phyloP scores from a whole-genome alignment of 2,329 filamentous ascomycete species.

The Ophiocordyceps robertsii region DNA sequence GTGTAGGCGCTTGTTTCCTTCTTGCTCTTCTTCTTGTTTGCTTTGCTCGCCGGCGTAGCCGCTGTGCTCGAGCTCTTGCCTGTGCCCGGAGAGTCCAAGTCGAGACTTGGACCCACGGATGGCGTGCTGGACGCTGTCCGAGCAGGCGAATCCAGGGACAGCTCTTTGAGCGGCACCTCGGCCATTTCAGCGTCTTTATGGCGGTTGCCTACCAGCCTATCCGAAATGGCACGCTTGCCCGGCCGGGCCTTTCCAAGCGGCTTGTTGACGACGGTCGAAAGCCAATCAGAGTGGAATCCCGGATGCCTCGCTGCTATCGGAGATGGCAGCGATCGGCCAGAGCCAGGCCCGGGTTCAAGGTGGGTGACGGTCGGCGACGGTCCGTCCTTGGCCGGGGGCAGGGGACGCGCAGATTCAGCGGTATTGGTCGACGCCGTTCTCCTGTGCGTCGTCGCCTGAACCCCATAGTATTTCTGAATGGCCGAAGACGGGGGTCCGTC shows the following conservation, averaged over 20 bases:
- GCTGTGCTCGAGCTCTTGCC: slow-evolving; percentile 41
- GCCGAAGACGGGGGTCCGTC: slow-evolving; percentile 49
- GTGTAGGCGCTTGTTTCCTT: slow-evolving; percentile 93
- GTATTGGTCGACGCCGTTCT: slow-evolving; percentile 49
- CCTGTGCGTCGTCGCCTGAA: slow-evolving; percentile 33
- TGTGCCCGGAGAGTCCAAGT: slow-evolving; percentile 60
- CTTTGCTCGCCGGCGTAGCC: slow-evolving; percentile 32
- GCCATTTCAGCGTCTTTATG: slow-evolving; percentile 34
- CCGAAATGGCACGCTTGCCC: slow-evolving; percentile 76
- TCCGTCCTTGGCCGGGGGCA: slow-evolving; percentile 38
- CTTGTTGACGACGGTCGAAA: slow-evolving; percentile 36
- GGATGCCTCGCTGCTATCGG: slow-evolving; percentile 29
- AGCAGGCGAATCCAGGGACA: slow-evolving; percentile 48
- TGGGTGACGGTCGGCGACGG: slow-evolving; percentile 46
- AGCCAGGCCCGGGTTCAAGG: slow-evolving; percentile 35
- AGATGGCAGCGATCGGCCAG: slow-evolving; percentile 23
- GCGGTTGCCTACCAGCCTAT: slow-evolving; percentile 48
- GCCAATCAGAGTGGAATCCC: slow-evolving; percentile 40
- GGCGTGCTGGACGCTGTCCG: slow-evolving; percentile 65
- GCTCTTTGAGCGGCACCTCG: slow-evolving; percentile 38
- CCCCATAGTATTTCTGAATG: slow-evolving; percentile 57
- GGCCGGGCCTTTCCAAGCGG: slow-evolving; percentile 37
- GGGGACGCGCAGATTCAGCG: slow-evolving; percentile 37
- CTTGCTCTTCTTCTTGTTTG: slow-evolving; percentile 61
- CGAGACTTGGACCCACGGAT: slow-evolving; percentile 55